Base-by-base conservation (phyloP, 2,329 filamentous ascomycete genomes). In the Malbranchea zuffiana region DNA sequence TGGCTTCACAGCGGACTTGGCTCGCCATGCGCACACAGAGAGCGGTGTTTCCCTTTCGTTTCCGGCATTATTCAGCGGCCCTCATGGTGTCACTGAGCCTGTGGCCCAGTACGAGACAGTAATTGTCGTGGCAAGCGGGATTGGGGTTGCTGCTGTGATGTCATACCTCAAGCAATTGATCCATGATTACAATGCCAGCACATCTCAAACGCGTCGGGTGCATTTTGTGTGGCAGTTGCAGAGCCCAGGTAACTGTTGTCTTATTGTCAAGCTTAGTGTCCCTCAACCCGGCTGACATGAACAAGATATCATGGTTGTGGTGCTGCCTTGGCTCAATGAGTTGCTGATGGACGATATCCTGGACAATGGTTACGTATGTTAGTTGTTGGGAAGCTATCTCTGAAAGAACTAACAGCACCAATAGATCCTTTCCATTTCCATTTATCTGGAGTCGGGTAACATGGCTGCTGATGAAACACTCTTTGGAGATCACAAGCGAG, bases 161-260 rank as follows among this genome's bases (percentile, higher is more conserved):
- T 50, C 48, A 15, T 57, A 60, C 42, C 42, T 63, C 3, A 58
- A 56, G 39, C 40, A 60, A 44, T 47, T 62, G 10, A 53, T 64
- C 27, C 42, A 59, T 31, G 44, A 51, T 13, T 58, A 58, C 37
- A 56, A 58, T 28, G 52, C 51, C 17, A 49, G 42, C 29, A 49
- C 46, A 18, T 43, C 46, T 29, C 40, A 43, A 18, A 48, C 50
- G 37, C 45, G 47, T 35, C 41, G 48, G 11, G 47, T 62, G n/a
- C 45, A 59, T 48, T 44, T 62, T 5, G 48, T 62, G 5, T 61
- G 50, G 54, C 46, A 60, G 39, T 34, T 60, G 37, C 32, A 50
- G 26, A 44, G 35, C 25, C 38, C 50, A 21, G 42, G 49, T 51
- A 39, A 41, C 44, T 26, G 15, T 31, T 16, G 16, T 20, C 30